Percentiles rank a stretch among this genome's conserved stretches.
Conservation (phyloP, 768 basidiomycete species). For the Pleurotus sapidus region DNA sequence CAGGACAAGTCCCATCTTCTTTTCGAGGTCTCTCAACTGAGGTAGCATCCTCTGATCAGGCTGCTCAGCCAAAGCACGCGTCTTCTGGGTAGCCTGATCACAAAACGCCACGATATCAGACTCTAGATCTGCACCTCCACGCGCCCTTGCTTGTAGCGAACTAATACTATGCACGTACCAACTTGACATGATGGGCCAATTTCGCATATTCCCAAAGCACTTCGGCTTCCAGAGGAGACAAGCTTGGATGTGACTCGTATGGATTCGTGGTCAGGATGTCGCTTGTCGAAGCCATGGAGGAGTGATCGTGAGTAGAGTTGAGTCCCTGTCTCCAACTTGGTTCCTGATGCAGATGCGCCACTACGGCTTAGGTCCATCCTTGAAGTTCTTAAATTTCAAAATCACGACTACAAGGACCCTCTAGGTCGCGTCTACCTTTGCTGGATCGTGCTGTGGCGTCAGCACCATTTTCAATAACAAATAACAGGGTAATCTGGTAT, state of each 20-base stretch:
- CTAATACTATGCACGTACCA: conserved; percentile 41
- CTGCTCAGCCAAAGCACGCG: conserved; percentile 66
- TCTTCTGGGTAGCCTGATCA: conserved; percentile 58
- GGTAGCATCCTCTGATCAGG: conserved; percentile 78
- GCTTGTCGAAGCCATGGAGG: conserved; percentile 19
- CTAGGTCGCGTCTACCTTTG: background rate
- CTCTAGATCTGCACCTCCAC: background rate
- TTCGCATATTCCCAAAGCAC: conserved; percentile 94
- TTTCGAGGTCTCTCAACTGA: conserved; percentile 78
- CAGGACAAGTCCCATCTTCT: conserved; percentile 93
- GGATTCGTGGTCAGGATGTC: conserved; percentile 63
- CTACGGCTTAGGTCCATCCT: no score
- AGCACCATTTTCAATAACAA: background rate
- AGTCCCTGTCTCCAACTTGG: no score
- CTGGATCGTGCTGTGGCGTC: background rate
- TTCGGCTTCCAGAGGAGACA: conserved; percentile 69
- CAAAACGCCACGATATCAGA: background rate
- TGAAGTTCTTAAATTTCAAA: background rate
- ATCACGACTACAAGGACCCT: background rate
- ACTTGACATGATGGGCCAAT: conserved; percentile 74
- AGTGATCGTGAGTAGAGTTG: background rate
- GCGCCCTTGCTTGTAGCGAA: no score
- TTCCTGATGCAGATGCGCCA: no score
- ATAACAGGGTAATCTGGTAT: background rate
- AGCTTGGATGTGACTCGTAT: conserved; percentile 65